phyloP scores from a whole-genome alignment of 2,329 filamentous ascomycete species.

The Trichoderma polysporum region DNA sequence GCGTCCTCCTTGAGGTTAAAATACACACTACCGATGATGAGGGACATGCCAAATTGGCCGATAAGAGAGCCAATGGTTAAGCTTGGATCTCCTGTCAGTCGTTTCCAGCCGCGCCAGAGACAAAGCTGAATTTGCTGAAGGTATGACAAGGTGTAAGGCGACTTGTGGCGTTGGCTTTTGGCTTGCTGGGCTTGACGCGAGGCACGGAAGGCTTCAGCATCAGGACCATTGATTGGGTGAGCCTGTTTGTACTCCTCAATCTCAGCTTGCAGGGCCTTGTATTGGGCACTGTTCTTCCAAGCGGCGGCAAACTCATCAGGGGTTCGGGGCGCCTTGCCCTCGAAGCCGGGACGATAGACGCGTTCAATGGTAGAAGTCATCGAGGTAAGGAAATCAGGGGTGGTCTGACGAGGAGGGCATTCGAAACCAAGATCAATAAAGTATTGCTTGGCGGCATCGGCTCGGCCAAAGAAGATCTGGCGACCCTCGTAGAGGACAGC shows the following conservation, averaged over 20 bases:
- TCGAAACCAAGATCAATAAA: constrained; percentile 67
- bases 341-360: constrained; percentile 54
- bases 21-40: constrained; percentile 79
- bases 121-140: constrained; percentile 75
- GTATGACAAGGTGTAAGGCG: constrained; percentile 81
- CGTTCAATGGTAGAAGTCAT: constrained; percentile 63
- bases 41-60: constrained; percentile 71
- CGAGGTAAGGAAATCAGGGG: constrained; percentile 70
- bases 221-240: constrained; percentile 56
- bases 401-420: constrained; percentile 65
- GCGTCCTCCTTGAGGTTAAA: constrained; percentile 69
- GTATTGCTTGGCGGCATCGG: constrained; percentile 60
- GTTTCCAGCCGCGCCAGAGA: constrained; percentile 75
- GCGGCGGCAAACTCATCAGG: constrained; percentile 60
- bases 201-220: constrained; percentile 57
- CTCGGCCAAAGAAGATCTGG: constrained; percentile 63
- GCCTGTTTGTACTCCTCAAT: constrained; percentile 55
- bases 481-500: constrained; percentile 59
- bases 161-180: constrained; percentile 61
- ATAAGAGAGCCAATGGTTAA: constrained; percentile 67
- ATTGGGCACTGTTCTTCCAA: constrained; percentile 57
- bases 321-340: constrained; percentile 56
- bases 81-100: constrained; percentile 73
- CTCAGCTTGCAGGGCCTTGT: constrained; percentile 50
- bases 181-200: constrained; percentile 56